Evolutionary conservation across 1,139 yeast species (phyloP).

Genomic region (Suhomyces kunorum): DNA sequence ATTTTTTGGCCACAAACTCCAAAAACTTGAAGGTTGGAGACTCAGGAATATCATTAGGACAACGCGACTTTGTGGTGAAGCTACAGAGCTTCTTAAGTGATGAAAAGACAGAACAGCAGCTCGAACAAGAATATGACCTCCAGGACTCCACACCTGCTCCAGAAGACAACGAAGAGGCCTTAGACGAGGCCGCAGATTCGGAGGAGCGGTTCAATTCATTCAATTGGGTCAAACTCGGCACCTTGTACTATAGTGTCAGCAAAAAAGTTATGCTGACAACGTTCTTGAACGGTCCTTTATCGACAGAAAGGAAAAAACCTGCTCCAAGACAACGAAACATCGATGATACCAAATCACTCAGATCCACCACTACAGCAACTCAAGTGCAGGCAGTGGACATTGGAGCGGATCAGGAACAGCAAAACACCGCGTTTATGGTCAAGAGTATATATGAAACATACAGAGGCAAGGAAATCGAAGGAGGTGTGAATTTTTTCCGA

Average conservation of each 20-base stretch:
- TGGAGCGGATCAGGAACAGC: slow-evolving; percentile 43
- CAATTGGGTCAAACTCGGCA: slow-evolving; percentile 65
- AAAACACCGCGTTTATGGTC: slow-evolving; percentile 64
- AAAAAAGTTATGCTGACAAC: slow-evolving; percentile 53
- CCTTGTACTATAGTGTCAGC: slow-evolving; percentile 50
- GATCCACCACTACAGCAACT: slow-evolving; percentile 52
- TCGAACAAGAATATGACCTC: slow-evolving; percentile 8
- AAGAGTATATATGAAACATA: slow-evolving; percentile 45
- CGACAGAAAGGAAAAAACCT: slow-evolving; percentile 56
- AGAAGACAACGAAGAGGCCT: slow-evolving; percentile 15
- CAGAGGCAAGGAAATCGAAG: slow-evolving; percentile 30
- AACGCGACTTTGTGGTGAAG: slow-evolving; percentile 47
- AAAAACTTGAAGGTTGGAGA: slow-evolving; percentile 59
- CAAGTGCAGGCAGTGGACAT: slow-evolving; percentile 54
- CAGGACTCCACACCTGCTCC: slow-evolving; percentile 14
- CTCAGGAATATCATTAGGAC: slow-evolving; percentile 48
- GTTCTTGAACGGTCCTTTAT: slow-evolving; percentile 72
- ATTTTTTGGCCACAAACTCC: slow-evolving; percentile 52
- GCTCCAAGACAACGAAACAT: slow-evolving; percentile 34
- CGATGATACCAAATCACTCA: slow-evolving; percentile 45
- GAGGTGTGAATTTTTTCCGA: slow-evolving; percentile 58
- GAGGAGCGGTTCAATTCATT: slow-evolving; percentile 38
- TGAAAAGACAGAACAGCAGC: slow-evolving; percentile 18
- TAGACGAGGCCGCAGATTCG: slow-evolving; percentile 12
- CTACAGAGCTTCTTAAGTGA: slow-evolving; percentile 40